Evolutionary conservation across 2,329 filamentous ascomycete genomes (phyloP).

Genomic region (Sclerotiophoma versabilis): DNA sequence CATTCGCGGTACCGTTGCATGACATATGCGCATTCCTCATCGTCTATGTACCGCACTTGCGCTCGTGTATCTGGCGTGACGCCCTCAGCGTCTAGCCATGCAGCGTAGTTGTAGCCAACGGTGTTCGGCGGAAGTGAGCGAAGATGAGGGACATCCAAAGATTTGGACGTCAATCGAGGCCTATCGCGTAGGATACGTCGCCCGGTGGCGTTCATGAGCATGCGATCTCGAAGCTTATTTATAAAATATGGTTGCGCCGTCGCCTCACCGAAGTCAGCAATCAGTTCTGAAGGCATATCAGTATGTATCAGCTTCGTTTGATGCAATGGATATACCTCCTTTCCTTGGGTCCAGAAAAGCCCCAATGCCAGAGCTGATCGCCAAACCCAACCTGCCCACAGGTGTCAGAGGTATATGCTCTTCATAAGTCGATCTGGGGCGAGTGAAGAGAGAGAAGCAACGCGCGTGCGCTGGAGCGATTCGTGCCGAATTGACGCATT

Average conservation of each 20-base stretch:
- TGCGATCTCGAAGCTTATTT: slow-evolving; percentile 85
- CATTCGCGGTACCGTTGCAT: slow-evolving; percentile 98
- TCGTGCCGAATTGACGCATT: background rate
- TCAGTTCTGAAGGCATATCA: slow-evolving; percentile 70
- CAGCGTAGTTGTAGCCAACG: slow-evolving; percentile 82
- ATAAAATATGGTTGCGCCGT: slow-evolving; percentile 97
- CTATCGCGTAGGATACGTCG: slow-evolving; percentile 89
- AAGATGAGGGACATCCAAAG: slow-evolving; percentile 72
- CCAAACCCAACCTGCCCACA: slow-evolving; percentile 76
- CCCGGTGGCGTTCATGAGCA: slow-evolving; percentile 84
- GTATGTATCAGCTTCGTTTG: background rate
- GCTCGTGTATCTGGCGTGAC: slow-evolving; percentile 90
- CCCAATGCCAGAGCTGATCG: slow-evolving; percentile 66
- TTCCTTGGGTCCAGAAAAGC: slow-evolving; percentile 77
- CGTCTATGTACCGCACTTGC: slow-evolving; percentile 86
- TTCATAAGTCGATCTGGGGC: slow-evolving; percentile 85
- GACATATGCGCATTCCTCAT: slow-evolving; percentile 95
- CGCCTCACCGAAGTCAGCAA: slow-evolving; percentile 91
- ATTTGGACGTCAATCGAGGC: slow-evolving; percentile 82
- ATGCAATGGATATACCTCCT: slow-evolving; percentile 62
- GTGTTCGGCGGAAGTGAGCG: slow-evolving; percentile 74
- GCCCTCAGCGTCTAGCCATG: slow-evolving; percentile 92
- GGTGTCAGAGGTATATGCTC: slow-evolving; percentile 89
- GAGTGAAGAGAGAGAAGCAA: slow-evolving; percentile 81
- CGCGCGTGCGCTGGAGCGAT: slow-evolving; percentile 34